A percentile compares a stretch with the other conserved stretches of the same genome.
Conservation (phyloP, 805 yeast genomes). For the Spathaspora girioi region DNA sequence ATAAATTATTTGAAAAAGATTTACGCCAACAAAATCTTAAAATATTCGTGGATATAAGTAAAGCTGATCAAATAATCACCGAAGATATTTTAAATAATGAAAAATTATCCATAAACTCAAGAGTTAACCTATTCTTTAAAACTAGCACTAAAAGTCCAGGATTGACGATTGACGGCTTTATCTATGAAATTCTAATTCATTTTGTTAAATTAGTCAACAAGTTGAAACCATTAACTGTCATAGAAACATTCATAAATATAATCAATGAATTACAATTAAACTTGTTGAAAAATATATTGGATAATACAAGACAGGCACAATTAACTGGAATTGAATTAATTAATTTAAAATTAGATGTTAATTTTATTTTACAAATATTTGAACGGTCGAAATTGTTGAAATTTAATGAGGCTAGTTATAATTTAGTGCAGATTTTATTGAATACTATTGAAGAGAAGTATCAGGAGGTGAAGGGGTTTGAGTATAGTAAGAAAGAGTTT, state of each 20-base stretch:
- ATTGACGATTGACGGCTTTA: constrained; percentile 33
- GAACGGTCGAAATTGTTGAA: constrained; percentile 30
- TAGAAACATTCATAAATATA: constrained; percentile 30
- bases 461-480: constrained; percentile 14
- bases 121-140: constrained; percentile 22
- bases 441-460: constrained; percentile 24
- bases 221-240: constrained; percentile 38
- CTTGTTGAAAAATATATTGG: constrained; percentile 30
- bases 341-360: constrained; percentile 33
- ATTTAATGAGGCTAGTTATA: constrained; percentile 32
- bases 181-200: constrained; percentile 36
- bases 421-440: constrained; percentile 28
- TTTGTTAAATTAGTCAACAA: constrained; percentile 38
- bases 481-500: constrained; percentile 24
- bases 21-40: constrained; percentile 35
- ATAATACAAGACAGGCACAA: constrained; percentile 19
- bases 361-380: constrained; percentile 37
- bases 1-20: constrained; percentile 30
- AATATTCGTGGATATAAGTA: constrained; percentile 39
- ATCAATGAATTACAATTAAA: constrained; percentile 36
- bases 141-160: constrained; percentile 2
- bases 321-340: constrained; percentile 14
- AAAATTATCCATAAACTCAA: constrained; percentile 28
- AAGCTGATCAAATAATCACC: constrained; percentile 34
- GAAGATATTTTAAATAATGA: constrained; percentile 39